A percentile compares a stretch with the other conserved stretches of the same genome.
phyloP scores from a whole-genome alignment of 23 red algal species.

The Gracilariopsis chorda region DNA sequence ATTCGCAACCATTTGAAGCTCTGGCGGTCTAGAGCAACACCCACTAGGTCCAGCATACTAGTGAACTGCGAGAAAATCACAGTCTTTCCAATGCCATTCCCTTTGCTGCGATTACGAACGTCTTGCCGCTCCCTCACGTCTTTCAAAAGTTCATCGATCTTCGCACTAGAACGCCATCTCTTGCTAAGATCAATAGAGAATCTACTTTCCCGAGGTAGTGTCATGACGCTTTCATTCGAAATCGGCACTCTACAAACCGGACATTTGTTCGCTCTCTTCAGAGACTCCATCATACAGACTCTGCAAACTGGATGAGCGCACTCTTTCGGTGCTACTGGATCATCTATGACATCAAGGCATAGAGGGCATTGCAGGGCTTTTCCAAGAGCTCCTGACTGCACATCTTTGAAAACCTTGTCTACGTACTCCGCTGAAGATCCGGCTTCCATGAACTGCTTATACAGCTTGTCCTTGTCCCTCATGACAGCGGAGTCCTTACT shows the following conservation, averaged over 20 bases:
- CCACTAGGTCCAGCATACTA: constrained; percentile 82
- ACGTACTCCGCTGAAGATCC: constrained; percentile 52
- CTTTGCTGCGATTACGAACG: background rate
- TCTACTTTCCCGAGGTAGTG: constrained; percentile 26
- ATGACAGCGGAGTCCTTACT: constrained; percentile 37
- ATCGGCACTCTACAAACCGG: constrained; percentile 49
- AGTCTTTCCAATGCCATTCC: constrained; percentile 58
- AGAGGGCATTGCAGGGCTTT: constrained; percentile 43
- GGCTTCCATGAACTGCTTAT: constrained; percentile 38
- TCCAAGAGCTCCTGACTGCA: constrained; percentile 2
- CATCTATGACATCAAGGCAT: constrained; percentile 80
- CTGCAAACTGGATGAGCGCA: constrained; percentile 59
- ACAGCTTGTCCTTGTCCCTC: constrained; percentile 69
- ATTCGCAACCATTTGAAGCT: constrained; percentile 54
- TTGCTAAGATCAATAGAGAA: constrained; percentile 57
- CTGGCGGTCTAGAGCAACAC: constrained; percentile 54
- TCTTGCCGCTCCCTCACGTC: constrained; percentile 3
- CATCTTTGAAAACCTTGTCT: constrained; percentile 53
- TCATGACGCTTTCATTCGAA: constrained; percentile 2
- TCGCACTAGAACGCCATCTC: constrained; percentile 60
- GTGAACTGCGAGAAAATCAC: constrained; percentile 98
- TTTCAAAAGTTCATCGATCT: constrained; percentile 52
- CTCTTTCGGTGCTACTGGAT: constrained; percentile 50
- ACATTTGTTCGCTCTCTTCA: constrained; percentile 42
- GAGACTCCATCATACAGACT: constrained; percentile 23